Base-by-base conservation (phyloP, 495 filamentous ascomycete genomes). In the Halenospora varia region DNA sequence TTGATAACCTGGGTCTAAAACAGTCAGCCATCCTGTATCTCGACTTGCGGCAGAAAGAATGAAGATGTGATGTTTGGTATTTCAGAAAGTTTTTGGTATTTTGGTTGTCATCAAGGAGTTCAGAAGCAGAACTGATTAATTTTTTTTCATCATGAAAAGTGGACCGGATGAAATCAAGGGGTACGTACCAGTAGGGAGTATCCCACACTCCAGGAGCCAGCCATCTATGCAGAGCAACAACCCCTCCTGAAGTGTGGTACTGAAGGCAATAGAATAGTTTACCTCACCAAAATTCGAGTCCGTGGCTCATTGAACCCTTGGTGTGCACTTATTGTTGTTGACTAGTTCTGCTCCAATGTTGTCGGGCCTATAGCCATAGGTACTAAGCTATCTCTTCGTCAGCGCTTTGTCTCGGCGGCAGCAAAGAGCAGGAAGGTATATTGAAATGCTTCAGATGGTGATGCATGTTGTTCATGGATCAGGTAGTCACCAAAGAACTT, bases 381-480 rank as follows among this genome's bases (percentile, higher is more conserved):
- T n/a, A n/a, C n/a, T n/a, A n/a, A n/a, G n/a, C n/a, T n/a, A n/a
- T n/a, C n/a, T n/a, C n/a, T n/a, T 35, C 13, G 51, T 56, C 35
- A 55, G 46, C 51, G 41, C 18, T 9, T 20, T 45, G 42, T 45
- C 42, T n/a, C 18, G n/a, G 6, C 4, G n/a, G 13, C 11, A 20
- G 60, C 15, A 56, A 55, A 49, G 29, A 59, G 44, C 56, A 25
- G 52, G 55, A 23, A 54, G 42, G n/a, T 15, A 17, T 45, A n/a
- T 60, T 57, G 22, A 60, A 59, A 52, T 69, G 57, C 66, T 55
- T 97, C 93, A 97, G 93, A 96, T 96, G 93, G 93, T 97, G 87
- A 86, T 97, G 93, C 93, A 97, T 97, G 92, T 74, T 86, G 87
- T 94, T 89, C 87, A 76, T 77, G 89, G 91, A 88, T 92, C 93